A percentile compares a stretch with the other conserved stretches of the same genome.
phyloP scores from a whole-genome alignment of 805 yeast species.

The Jamesozyma spencerorum region DNA sequence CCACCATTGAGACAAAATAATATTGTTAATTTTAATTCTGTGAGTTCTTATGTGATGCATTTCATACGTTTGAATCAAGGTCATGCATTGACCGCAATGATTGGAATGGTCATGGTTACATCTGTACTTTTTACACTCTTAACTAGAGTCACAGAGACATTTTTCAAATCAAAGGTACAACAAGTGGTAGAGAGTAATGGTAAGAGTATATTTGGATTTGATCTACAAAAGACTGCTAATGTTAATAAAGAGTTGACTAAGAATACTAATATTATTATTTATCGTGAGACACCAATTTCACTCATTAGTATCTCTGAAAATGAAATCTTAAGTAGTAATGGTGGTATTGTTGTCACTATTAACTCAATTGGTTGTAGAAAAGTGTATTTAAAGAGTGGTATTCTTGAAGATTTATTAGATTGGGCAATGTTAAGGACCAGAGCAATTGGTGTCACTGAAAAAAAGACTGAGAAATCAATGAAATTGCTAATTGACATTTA shows the following conservation, averaged over 20 bases:
- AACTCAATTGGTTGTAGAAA: conserved; percentile 55
- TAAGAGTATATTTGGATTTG: conserved; percentile 6
- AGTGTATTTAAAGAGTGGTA: conserved; percentile 56
- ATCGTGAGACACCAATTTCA: conserved; percentile 68
- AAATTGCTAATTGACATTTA: conserved; percentile 40
- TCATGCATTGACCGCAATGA: conserved; percentile 28
- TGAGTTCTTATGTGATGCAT: conserved; percentile 18
- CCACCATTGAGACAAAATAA: conserved; percentile 10
- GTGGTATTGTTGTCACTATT: conserved; percentile 42
- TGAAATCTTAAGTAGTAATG: conserved; percentile 34
- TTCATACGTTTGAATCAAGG: conserved; percentile 19
- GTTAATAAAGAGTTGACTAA: not conserved
- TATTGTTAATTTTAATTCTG: conserved; percentile 10
- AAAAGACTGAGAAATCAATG: conserved; percentile 27
- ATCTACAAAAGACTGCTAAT: conserved; percentile 1
- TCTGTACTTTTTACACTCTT: conserved; percentile 34
- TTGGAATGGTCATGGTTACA: conserved; percentile 33
- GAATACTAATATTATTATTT: conserved; percentile 47
- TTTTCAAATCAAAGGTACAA: conserved; percentile 35
- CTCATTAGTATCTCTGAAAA: conserved; percentile 39
- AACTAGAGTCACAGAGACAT: conserved; percentile 39
- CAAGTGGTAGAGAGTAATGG: conserved; percentile 31
- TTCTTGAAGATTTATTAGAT: conserved; percentile 51
- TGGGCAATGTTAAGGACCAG: conserved; percentile 48
- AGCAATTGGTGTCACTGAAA: conserved; percentile 30